Base-by-base conservation (phyloP, 805 yeast species). In the Wickerhamomyces strasburgensis region DNA sequence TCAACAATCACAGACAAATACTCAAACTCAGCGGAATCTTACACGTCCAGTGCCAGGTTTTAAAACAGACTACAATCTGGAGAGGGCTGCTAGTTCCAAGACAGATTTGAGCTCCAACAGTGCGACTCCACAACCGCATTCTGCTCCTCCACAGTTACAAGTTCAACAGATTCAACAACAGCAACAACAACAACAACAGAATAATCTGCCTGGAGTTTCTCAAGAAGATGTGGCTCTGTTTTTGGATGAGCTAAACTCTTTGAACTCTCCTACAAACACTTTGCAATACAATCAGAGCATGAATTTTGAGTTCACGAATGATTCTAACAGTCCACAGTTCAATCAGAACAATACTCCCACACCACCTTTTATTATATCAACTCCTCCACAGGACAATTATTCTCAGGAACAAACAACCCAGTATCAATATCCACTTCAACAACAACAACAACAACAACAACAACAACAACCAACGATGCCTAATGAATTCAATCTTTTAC, bases 21-120 rank as follows among this genome's bases (percentile, higher is more conserved):
- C 11, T 21, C 33, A 35, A 26, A 39, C 34, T 5, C 43, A 14
- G 29, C 27, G 13, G 14, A 15, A 15, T 18, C 9, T 29, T 6
- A 32, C 42, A n/a, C 43, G 47, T 16, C 44, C 47, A 3, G 51
- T 45, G 2, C 48, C 49, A 6, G 49, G 48, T 0, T 31, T 45
- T 26, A 47, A 47, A 26, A 26, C 40, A 1, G 45, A 36, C 31
- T 45, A 45, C 31, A 28, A 47, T 32, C 31, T 45, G 27, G 33
- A 39, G 26, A 47, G 32, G 34, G 25, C 25, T n/a, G 49, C 47
- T 1, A 34, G 40, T 15, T 41, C 50, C 6, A 31, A 35, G 25
- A 39, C 49, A 3, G 47, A 43, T 11, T 33, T 46, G 33, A 23
- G 29, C 11, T 15, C 31, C 16, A 30, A 34, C 14, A 31, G 14